Conservation (phyloP, 352 stramenopile species). For the Phytophthora idaei region DNA sequence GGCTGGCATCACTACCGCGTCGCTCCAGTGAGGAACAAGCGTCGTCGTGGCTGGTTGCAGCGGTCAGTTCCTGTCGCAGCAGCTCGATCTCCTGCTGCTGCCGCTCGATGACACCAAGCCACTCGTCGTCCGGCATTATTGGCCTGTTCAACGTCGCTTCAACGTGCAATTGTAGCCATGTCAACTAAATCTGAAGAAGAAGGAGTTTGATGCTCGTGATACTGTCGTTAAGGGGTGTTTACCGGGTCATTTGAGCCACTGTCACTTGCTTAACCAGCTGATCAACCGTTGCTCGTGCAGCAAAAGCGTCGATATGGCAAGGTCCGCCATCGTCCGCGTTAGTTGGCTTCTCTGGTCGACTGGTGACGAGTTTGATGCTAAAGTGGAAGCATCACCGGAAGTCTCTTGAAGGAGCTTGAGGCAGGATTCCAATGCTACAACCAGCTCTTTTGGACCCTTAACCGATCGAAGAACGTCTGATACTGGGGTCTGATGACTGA, state of each 20-base stretch:
- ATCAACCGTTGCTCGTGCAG: conserved; percentile 42
- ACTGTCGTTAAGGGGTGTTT: not conserved
- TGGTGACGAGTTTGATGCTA: not conserved
- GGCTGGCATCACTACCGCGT: conserved; percentile 23
- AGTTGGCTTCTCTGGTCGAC: conserved; percentile 21
- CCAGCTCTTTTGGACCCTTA: conserved; percentile 22
- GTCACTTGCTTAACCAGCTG: conserved; percentile 40
- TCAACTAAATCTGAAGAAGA: too few species aligned
- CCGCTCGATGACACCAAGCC: conserved; percentile 47
- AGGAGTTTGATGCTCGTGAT: not conserved
- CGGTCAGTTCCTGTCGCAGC: conserved; percentile 28
- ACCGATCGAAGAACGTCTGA: conserved; percentile 23
- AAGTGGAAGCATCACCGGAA: not conserved
- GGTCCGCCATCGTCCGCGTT: conserved; percentile 34
- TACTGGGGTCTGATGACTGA: conserved; percentile 20
- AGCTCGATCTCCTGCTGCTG: conserved; percentile 59
- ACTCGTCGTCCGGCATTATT: conserved; percentile 22
- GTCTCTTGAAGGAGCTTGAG: conserved; percentile 9
- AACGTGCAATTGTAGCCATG: conserved; percentile 9
- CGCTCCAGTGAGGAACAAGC: not conserved
- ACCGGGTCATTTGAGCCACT: not conserved
- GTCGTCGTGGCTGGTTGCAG: not conserved
- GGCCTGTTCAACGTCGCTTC: not conserved
- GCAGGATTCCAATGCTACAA: conserved; percentile 25
- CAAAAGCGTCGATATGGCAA: conserved; percentile 34